A percentile compares a stretch with the other conserved stretches of the same genome.
phyloP scores from a whole-genome alignment of 2,329 filamentous ascomycete genomes.

The Cryphonectria radicalis region DNA sequence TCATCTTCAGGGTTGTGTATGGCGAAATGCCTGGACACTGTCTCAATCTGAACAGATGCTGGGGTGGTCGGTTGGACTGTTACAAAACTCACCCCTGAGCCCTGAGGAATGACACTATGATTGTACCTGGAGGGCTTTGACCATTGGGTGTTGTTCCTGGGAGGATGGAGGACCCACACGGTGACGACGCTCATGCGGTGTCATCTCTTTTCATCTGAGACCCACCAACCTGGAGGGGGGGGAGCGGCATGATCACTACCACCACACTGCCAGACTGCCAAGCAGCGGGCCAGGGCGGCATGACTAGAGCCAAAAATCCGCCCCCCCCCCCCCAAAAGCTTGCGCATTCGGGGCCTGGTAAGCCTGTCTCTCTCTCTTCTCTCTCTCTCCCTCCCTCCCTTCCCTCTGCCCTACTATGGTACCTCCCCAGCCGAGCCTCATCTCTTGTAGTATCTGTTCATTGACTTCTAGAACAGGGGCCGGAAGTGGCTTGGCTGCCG shows the following conservation, averaged over 20 bases:
- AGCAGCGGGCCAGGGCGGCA: not conserved
- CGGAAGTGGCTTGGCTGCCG: not conserved
- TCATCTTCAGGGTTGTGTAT: conserved; percentile 1
- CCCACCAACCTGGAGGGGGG: not conserved
- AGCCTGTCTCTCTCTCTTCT: not conserved
- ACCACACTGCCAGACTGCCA: not conserved
- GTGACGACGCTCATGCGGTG: conserved; percentile 18
- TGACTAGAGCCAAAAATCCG: not conserved
- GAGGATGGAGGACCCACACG: not conserved
- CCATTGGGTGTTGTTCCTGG: not conserved
- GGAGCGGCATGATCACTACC: not conserved
- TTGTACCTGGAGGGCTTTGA: not conserved
- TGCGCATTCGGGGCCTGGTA: not conserved
- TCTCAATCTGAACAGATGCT: not conserved
- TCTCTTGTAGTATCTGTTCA: not conserved
- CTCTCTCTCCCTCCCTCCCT: too few species aligned
- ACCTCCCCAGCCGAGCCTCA: not conserved
- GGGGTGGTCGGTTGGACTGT: not conserved
- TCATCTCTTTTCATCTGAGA: not conserved
- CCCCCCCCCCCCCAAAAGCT: not conserved
- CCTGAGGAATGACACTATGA: not conserved
- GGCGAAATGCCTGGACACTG: conserved; percentile 5
- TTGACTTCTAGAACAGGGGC: conserved; percentile 2
- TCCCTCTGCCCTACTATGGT: not conserved
- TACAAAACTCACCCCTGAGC: conserved; percentile 6